phyloP scores from a whole-genome alignment of 2,329 filamentous ascomycete genomes.

The Sporothrix luriei region DNA sequence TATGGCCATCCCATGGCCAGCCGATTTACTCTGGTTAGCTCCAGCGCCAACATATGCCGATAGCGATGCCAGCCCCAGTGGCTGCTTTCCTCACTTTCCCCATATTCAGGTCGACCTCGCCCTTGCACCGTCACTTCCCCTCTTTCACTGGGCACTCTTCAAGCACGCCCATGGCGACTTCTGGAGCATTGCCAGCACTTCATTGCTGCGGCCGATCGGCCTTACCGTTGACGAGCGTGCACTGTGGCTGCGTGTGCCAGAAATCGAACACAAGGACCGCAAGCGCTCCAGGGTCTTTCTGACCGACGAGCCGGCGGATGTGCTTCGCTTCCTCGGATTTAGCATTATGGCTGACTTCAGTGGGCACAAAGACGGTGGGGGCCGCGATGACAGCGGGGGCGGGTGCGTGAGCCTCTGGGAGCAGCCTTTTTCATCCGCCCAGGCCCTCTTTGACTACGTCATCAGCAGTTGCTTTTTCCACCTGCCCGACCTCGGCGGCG shows the following conservation, averaged over 20 bases:
- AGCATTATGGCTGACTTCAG: conserved; percentile 37
- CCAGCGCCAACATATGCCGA: not conserved
- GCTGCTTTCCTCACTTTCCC: not conserved
- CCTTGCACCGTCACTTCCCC: conserved; percentile 49
- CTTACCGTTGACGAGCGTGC: conserved; percentile 66
- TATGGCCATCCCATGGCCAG: conserved; percentile 61
- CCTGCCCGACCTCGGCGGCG: conserved; percentile 41
- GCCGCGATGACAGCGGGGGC: conserved; percentile 24
- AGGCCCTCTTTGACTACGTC: conserved; percentile 65
- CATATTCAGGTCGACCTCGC: conserved; percentile 72
- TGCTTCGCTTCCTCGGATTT: conserved; percentile 67
- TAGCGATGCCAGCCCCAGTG: conserved; percentile 30
- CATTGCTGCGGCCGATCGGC: conserved; percentile 66
- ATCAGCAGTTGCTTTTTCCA: conserved; percentile 62
- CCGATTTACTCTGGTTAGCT: conserved; percentile 29
- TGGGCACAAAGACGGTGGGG: conserved; percentile 33
- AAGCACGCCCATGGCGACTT: conserved; percentile 72
- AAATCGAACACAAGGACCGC: conserved; percentile 64
- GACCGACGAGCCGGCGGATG: conserved; percentile 56
- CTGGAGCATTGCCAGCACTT: conserved; percentile 65
- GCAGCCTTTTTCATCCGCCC: conserved; percentile 55
- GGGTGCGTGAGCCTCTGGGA: conserved; percentile 47
- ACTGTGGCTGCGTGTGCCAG: conserved; percentile 66
- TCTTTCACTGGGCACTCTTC: conserved; percentile 66
- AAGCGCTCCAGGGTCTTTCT: conserved; percentile 63